Percentiles rank a stretch among this genome's conserved stretches.
Conservation (phyloP, 2,329 filamentous ascomycete species). For the Sclerotinia glacialis region DNA sequence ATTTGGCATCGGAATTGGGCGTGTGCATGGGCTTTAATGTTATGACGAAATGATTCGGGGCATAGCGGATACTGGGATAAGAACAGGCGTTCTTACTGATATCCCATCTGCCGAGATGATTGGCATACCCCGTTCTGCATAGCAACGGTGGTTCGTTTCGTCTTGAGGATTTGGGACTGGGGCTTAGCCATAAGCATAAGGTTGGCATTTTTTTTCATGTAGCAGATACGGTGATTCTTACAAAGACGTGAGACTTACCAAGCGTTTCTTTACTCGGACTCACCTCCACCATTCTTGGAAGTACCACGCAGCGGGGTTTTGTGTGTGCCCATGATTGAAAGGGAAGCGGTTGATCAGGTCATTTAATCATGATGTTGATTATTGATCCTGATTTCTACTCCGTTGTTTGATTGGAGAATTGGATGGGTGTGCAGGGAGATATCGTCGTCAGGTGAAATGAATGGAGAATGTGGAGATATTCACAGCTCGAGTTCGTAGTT, state of each 20-base stretch:
- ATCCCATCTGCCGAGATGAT: conserved; percentile 16
- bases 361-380: not conserved
- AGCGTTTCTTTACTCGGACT: not conserved
- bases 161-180: conserved; percentile 1
- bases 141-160: conserved; percentile 8
- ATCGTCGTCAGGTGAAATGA: too few relatives aligned
- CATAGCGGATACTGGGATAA: not conserved
- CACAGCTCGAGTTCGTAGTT: not conserved
- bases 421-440: too few relatives aligned
- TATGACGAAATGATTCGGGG: conserved; percentile 5
- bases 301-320: not conserved
- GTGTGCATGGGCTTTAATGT: not conserved
- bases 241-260: not conserved
- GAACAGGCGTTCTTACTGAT: conserved; percentile 10
- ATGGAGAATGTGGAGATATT: not conserved
- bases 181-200: not conserved
- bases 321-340: not conserved
- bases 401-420: not conserved
- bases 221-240: not conserved
- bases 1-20: not conserved
- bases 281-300: not conserved
- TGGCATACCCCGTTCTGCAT: conserved; percentile 8
- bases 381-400: not conserved
- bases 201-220: not conserved
- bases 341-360: not conserved